phyloP scores from a whole-genome alignment of 2,329 filamentous ascomycete species.

The Arthroderma uncinatum region DNA sequence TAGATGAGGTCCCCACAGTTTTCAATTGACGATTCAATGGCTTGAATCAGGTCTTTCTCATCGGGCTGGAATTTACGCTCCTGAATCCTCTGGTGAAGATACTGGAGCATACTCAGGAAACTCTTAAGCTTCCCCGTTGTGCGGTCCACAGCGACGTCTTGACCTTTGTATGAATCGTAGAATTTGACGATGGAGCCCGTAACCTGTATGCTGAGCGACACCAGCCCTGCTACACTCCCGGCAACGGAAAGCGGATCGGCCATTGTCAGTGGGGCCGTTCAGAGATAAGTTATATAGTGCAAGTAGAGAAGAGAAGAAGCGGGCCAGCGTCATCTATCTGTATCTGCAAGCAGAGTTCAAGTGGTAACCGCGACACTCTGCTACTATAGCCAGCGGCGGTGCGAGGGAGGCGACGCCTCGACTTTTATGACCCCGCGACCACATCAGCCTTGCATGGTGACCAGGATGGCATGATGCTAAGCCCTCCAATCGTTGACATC shows the following conservation, averaged over 20 bases:
- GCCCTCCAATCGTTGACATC: too few relatives aligned
- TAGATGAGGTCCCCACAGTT: slow-evolving; percentile 22
- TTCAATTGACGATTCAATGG: slow-evolving; percentile 20
- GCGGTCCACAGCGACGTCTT: neutral
- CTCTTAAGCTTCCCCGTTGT: neutral
- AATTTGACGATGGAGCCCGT: slow-evolving; percentile 25
- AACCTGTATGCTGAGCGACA: slow-evolving; percentile 27
- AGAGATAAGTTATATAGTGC: neutral
- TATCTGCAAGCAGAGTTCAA: too few relatives aligned
- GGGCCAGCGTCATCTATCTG: too few relatives aligned
- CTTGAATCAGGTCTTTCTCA: slow-evolving; percentile 14
- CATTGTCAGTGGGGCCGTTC: slow-evolving; percentile 9
- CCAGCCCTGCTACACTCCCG: slow-evolving; percentile 21
- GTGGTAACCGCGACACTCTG: too few relatives aligned
- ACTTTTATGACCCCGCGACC: too few relatives aligned
- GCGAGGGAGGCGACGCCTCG: too few relatives aligned
- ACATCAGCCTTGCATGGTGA: too few relatives aligned
- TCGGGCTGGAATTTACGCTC: neutral
- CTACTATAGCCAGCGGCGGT: too few relatives aligned
- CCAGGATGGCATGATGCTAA: too few relatives aligned
- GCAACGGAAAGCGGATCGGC: slow-evolving; percentile 19
- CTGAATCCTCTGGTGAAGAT: too few relatives aligned
- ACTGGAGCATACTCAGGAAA: neutral
- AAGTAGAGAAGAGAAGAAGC: neutral
- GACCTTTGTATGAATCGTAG: slow-evolving; percentile 16